Base-by-base conservation (phyloP, 306 rosid genomes). In the Castanea sativa region DNA sequence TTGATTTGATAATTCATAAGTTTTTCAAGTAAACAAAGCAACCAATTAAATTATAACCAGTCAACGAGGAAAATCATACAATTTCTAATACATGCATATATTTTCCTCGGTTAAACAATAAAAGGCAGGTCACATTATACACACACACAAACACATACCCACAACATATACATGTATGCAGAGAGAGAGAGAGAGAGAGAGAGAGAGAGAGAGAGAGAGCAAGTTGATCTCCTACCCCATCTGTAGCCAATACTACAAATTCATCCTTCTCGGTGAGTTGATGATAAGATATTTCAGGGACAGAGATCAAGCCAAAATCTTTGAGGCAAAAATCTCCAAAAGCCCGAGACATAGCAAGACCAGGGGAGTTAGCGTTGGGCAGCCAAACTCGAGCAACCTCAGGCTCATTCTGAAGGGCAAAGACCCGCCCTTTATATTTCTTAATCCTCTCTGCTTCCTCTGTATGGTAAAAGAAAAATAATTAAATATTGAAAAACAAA, bases 341-440 rank as follows among this genome's bases (percentile, higher is more conserved):
- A 60, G 97, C 93, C 5, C 98, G 89, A 2, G 97, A 78, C 98
- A 94, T 94, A 3, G 98, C 97, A 51, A 94, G 97, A 16, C 98
- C 98, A 4, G 97, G 98, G n/a, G 91, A 85, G 55, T 92, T 71
- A 45, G 69, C 41, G 53, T 89, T 81, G 8, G 98, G 98, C 33
- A 94, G 82, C 98, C 98, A 94, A 72, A 94, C 92, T 78, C 98
- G 86, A 71, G 79, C 32, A 69, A 88, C 75, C 55, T 75, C 79
- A 23, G 96, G 93, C 79, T 94, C 98, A 10, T 78, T 80, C 27
- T 63, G 76, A 20, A 92, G 91, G 55, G 92, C 80, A 75, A 94
- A 94, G 16, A 94, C 91, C 57, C 98, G 89, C 83, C 97, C 98
- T 69, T 89, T 94, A 63, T 88, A 86, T 2, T 74, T 81, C 69